Base-by-base conservation (phyloP, 768 basidiomycete genomes). In the Suillus lakei region DNA sequence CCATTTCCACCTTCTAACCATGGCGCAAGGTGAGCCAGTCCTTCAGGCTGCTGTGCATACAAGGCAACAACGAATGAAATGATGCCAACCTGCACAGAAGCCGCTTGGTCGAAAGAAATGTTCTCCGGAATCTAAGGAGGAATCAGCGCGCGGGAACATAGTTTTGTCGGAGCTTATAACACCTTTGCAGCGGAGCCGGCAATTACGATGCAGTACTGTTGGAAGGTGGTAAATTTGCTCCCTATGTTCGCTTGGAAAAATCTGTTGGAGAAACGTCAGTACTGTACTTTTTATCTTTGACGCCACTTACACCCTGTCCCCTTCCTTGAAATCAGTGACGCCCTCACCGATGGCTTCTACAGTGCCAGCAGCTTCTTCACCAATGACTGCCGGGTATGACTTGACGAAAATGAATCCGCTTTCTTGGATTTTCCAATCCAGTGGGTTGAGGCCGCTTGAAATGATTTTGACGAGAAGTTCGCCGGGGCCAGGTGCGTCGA, bases 371-470 rank as follows among this genome's bases (percentile, higher is more conserved):
- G 64, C 74, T n/a, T 85, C 82, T 5, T 59, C 65, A 6, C 81
- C 83, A 36, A 80, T 59, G 53, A 82, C 68, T 18, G 72, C 69
- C 1, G 83, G 84, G 64, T 65, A 85, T 4, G 71, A 61, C n/a
- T 78, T 65, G n/a, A 83, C 51, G 12, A 66, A 1, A 54, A 61
- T 58, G 23, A 66, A 65, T 3, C 63, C 64, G 2, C 13, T 15
- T 38, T 61, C 67, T 48, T 64, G 68, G 32, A 74, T 67, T 60
- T 71, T 76, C 74, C 74, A 74, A 62, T 87, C 85, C 10, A 79
- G 67, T 5, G 85, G 85, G 66, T 86, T 84, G 26, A 86, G 66
- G 3, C 79, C 78, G 0, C 78, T 75, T 1, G 84, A 75, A 51
- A 77, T 66, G 53, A 84, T 67, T 65, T 79, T 80, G 68, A 84